These are phyloP conservation scores for Cercospora citrullina DNA, from an alignment of 2,329 filamentous ascomycete genomes.

Conservation along the genomic window DNA sequence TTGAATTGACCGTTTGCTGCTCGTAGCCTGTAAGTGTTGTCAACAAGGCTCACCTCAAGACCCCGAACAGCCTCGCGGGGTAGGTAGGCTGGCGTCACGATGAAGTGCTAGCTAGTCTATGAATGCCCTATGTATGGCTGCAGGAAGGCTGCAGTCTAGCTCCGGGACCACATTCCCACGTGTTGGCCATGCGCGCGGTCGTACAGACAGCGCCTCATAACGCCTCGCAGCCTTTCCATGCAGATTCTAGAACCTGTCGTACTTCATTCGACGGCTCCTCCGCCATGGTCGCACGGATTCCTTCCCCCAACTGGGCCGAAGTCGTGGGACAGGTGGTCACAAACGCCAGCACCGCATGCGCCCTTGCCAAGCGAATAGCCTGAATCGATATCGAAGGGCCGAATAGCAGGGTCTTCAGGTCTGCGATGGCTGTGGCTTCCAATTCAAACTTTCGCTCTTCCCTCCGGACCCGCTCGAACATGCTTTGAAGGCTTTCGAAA, in stretches of 20 bases:
- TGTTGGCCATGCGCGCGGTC: constrained; percentile 8
- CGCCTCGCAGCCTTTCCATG: not conserved
- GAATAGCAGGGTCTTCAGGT: constrained; percentile 32
- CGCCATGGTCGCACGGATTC: constrained; percentile 23
- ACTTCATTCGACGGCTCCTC: constrained; percentile 21
- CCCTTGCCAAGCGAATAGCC: constrained; percentile 33
- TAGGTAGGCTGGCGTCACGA: not conserved
- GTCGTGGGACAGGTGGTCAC: constrained; percentile 23
- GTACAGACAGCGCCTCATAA: constrained; percentile 8
- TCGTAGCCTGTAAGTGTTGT: not conserved
- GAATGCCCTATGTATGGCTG: not conserved
- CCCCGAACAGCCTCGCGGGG: not conserved
- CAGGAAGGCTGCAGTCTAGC: constrained; percentile 5
- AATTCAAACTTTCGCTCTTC: constrained; percentile 14
- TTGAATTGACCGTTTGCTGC: not conserved
- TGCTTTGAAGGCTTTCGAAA: constrained; percentile 28
- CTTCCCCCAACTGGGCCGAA: constrained; percentile 21
- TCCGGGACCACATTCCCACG: constrained; percentile 3
- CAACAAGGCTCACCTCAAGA: not conserved
- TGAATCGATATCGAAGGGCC: constrained; percentile 32
- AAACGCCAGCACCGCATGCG: constrained; percentile 33
- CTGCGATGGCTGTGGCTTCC: constrained; percentile 16
- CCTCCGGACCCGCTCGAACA: constrained; percentile 17
- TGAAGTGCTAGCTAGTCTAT: not conserved
- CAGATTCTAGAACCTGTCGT: constrained; percentile 15